A percentile compares a stretch with the other conserved stretches of the same genome.
These are phyloP conservation scores for Teunomyces pallodes DNA, from an alignment of 805 yeast species.

Conservation along the genomic window DNA sequence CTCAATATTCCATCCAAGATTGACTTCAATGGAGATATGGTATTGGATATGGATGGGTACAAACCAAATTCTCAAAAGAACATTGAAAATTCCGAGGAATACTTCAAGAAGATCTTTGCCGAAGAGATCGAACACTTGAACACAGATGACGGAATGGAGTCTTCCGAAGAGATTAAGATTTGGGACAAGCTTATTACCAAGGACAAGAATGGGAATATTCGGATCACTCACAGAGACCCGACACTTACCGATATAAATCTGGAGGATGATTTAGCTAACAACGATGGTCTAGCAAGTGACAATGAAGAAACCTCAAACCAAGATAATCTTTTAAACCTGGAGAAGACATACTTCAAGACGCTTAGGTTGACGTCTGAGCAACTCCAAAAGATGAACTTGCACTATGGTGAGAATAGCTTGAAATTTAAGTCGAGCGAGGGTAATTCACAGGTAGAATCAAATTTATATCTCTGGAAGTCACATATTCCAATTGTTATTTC, in stretches of 20 bases:
- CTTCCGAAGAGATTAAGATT: constrained; percentile 22
- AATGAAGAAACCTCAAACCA: constrained; percentile 5
- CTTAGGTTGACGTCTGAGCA: constrained; percentile 90
- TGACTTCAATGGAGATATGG: constrained; percentile 85
- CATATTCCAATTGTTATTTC: constrained; percentile 89
- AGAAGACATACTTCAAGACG: constrained; percentile 70
- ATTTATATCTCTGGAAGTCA: constrained; percentile 79
- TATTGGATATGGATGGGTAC: constrained; percentile 93
- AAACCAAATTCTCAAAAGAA: constrained; percentile 76
- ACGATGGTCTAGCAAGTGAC: constrained; percentile 10
- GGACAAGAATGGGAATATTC: constrained; percentile 66
- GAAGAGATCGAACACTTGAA: constrained; percentile 58
- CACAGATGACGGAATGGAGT: constrained; percentile 12
- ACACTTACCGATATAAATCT: constrained; percentile 1
- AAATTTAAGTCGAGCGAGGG: constrained; percentile 81
- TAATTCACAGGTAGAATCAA: constrained; percentile 69
- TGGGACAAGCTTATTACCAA: constrained; percentile 43
- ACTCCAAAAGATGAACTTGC: constrained; percentile 66
- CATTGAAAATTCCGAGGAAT: constrained; percentile 70
- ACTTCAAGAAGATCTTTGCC: constrained; percentile 66
- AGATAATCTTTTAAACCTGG: constrained; percentile 3
- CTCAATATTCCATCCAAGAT: constrained; percentile 85
- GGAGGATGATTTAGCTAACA: constrained; percentile 6
- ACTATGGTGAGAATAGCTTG: constrained; percentile 75
- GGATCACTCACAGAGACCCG: constrained; percentile 40